Conservation (phyloP, 192 early-diverging fungal species). For the Gaertneriomyces semiglobifer region DNA sequence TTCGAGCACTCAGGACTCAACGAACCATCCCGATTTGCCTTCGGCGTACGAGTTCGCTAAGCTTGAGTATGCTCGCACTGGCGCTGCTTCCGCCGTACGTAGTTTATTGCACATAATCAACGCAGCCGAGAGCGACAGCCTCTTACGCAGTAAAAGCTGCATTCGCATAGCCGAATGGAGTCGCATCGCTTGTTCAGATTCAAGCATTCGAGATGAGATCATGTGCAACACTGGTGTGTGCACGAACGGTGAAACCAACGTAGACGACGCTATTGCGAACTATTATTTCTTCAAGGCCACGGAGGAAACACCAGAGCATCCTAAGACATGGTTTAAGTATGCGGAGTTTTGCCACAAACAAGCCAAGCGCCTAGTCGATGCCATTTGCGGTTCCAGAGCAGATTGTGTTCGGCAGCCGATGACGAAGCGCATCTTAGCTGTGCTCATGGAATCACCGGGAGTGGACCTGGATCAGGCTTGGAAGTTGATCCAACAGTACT, state of each 20-base stretch:
- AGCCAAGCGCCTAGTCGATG: constrained; percentile 55
- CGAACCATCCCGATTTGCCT: no score
- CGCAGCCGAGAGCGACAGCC: background rate
- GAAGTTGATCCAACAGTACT: no score
- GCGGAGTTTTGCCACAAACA: constrained; percentile 56
- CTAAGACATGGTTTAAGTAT: constrained; percentile 63
- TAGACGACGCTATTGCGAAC: constrained; percentile 14
- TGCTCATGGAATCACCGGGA: no score
- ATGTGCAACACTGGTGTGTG: background rate
- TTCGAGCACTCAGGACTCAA: no score
- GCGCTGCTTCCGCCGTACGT: no score
- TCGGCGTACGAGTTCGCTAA: no score
- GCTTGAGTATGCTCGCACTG: no score
- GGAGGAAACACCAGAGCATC: constrained; percentile 28
- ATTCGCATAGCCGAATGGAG: background rate
- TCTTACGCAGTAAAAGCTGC: background rate
- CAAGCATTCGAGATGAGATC: background rate
- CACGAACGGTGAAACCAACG: background rate
- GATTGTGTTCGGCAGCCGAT: no score
- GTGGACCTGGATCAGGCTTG: no score
- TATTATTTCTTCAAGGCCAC: constrained; percentile 44
- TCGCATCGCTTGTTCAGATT: background rate
- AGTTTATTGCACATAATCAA: no score
- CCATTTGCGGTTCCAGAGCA: constrained; percentile 2
- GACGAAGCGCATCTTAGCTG: no score